Evolutionary conservation across 139 green algal genomes (phyloP).

Genomic region (Chlamydomonas applanata): DNA sequence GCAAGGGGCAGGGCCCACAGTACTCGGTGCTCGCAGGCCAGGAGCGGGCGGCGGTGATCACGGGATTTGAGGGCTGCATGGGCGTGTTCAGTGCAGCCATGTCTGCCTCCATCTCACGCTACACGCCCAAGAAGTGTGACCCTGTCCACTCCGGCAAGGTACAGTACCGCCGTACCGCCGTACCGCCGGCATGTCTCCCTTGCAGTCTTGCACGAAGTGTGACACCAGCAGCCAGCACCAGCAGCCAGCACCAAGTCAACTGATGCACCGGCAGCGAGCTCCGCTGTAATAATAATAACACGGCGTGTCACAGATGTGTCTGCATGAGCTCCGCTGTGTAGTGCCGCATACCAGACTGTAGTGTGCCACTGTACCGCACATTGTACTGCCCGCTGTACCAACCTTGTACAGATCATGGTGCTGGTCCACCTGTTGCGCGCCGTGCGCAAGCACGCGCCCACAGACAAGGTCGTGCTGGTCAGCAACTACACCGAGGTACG

Average conservation of each 20-base stretch:
- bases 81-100: slow-evolving; percentile 20
- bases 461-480: slow-evolving; percentile 67
- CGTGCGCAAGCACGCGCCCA: slow-evolving; percentile 34
- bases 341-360: no score
- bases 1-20: background rate
- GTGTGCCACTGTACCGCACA: no score
- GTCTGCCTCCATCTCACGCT: slow-evolving; percentile 23
- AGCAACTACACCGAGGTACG: slow-evolving; percentile 84
- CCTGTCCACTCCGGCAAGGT: slow-evolving; percentile 54
- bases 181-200: no score
- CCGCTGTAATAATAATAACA: no score
- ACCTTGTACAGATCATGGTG: slow-evolving; percentile 45
- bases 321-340: no score
- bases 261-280: no score
- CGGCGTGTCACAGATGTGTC: no score
- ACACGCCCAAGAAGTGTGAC: slow-evolving; percentile 39
- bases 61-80: slow-evolving; percentile 69
- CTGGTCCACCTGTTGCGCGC: slow-evolving; percentile 58
- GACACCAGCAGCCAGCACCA: no score
- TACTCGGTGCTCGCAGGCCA: background rate
- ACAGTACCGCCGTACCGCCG: no score
- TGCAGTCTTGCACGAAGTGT: no score
- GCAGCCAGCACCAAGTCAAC: background rate
- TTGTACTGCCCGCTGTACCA: no score
- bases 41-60: slow-evolving; percentile 29